Conservation (phyloP, 768 basidiomycete species). For the Sporobolomyces roseus region DNA sequence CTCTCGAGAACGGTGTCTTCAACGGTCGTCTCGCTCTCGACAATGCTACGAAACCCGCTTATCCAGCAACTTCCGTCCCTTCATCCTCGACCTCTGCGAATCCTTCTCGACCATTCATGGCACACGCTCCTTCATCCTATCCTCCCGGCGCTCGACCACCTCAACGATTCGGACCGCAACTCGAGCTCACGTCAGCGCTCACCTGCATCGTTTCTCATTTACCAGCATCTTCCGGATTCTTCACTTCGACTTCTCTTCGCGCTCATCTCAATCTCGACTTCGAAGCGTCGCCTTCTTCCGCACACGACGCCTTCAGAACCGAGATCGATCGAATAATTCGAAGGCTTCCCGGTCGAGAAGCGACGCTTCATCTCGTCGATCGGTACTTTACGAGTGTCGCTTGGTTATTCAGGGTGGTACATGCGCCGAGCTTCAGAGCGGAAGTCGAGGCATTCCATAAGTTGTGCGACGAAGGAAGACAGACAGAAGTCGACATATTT, state of each 20-base stretch:
- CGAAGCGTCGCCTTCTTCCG: slow-evolving; percentile 16
- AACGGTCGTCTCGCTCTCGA: slow-evolving; percentile 20
- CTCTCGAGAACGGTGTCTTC: slow-evolving; percentile 41
- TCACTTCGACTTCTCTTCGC: slow-evolving; percentile 3
- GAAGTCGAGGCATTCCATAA: slow-evolving; percentile 38
- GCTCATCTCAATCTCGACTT: slow-evolving; percentile 34
- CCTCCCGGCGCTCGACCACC: background rate
- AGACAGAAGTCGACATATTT: slow-evolving; percentile 23
- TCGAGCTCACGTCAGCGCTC: slow-evolving; percentile 34
- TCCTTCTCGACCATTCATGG: background rate
- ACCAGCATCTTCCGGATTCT: background rate
- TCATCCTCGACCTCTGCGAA: background rate
- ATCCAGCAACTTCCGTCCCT: background rate
- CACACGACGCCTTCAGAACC: background rate
- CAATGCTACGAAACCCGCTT: background rate
- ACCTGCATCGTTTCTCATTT: slow-evolving; percentile 27
- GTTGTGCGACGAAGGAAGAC: slow-evolving; percentile 16
- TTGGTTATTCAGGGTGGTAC: slow-evolving; percentile 40
- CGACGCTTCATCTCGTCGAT: slow-evolving; percentile 20
- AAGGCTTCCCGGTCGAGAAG: slow-evolving; percentile 21
- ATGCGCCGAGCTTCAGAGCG: slow-evolving; percentile 31
- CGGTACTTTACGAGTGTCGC: slow-evolving; percentile 37
- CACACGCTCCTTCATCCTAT: background rate
- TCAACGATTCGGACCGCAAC: slow-evolving; percentile 21
- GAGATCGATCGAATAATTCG: slow-evolving; percentile 29